phyloP scores from a whole-genome alignment of 352 stramenopile genomes.

The Ophiocytium majus region DNA sequence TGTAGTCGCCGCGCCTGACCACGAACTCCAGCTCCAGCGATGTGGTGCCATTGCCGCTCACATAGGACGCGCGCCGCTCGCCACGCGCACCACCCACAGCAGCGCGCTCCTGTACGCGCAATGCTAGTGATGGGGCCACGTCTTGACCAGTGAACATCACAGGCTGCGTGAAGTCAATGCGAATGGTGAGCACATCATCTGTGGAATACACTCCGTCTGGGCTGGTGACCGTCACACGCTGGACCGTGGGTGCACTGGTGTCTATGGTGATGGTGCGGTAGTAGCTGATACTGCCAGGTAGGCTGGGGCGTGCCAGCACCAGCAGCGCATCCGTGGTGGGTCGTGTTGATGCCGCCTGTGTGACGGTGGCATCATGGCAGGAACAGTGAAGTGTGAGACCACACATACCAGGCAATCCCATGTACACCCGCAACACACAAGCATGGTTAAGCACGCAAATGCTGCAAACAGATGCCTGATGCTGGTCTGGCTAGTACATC shows the following conservation, averaged over 20 bases:
- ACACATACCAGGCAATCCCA: no score
- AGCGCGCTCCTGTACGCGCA: constrained; percentile 24
- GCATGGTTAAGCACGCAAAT: neutral
- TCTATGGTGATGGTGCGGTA: constrained; percentile 39
- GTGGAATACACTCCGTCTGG: constrained; percentile 41
- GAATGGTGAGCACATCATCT: constrained; percentile 34
- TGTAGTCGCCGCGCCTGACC: constrained; percentile 20
- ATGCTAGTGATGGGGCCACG: constrained; percentile 34
- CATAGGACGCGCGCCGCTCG: constrained; percentile 26
- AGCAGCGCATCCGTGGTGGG: constrained; percentile 39
- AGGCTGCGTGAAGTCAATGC: constrained; percentile 33
- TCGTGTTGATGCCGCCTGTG: constrained; percentile 40
- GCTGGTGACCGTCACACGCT: constrained; percentile 35
- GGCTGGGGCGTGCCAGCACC: constrained; percentile 30
- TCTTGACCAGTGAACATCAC: constrained; percentile 31
- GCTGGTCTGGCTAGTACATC: no score
- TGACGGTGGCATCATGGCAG: no score
- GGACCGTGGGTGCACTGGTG: constrained; percentile 39
- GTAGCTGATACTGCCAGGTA: constrained; percentile 28
- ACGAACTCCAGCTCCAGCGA: constrained; percentile 37
- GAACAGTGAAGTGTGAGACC: no score
- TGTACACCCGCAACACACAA: neutral
- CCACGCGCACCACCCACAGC: constrained; percentile 23
- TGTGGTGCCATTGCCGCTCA: constrained; percentile 36
- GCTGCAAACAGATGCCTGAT: neutral